Evolutionary conservation across 2,329 filamentous ascomycete genomes (phyloP), one percentile per base, ranked within the genome.

Genomic region (Sporothrix variecibatus): DNA sequence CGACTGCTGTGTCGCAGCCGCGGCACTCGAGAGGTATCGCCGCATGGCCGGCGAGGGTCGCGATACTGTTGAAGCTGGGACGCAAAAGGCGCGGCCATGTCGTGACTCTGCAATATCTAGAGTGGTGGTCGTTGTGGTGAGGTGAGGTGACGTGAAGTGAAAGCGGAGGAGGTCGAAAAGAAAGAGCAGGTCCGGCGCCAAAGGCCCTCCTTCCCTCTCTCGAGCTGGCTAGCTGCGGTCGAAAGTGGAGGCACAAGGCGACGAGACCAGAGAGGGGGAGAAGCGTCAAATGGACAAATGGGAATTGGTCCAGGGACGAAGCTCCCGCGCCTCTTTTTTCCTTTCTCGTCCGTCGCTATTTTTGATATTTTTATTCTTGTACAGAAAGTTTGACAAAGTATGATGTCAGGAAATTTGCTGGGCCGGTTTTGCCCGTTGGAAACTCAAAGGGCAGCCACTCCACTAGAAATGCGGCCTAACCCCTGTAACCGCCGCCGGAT

Each of bases 371-470:
- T n/a, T n/a, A 17, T 23, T 40, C n/a, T n/a, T 26, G 51, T 56
- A 2, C 23, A 62, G 12, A 31, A 62, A 62, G 15, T 9, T 51
- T 51, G 43, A 49, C 43, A 31, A 51, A 31, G 43, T 68, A 51
- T 67, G 62, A 67, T 67, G 62, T 67, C 62, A 67, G 62, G 62
- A 67, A 46, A 28, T 9, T 17, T 49, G 38, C 58, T 65, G 46
- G 23, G 65, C 68, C 49, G 38, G 60, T n/a, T 31, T 73, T 73
- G 71, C 58, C 73, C 58, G 71, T 49, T 72, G 65, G 23, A 38
- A 28, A 12, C 43, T 31, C 40, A 49, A 23, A 67, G 62, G 51
- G 49, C 31, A 28, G 56, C 43, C 58, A 72, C 71, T 43, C 71
- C 71, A 65, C 71, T 72, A 65, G 23, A 65, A 46, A 17, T 2